Evolutionary conservation across 2,329 filamentous ascomycete species (phyloP), one percentile per base, ranked within the genome.

Genomic region (Aspergillus niger): DNA sequence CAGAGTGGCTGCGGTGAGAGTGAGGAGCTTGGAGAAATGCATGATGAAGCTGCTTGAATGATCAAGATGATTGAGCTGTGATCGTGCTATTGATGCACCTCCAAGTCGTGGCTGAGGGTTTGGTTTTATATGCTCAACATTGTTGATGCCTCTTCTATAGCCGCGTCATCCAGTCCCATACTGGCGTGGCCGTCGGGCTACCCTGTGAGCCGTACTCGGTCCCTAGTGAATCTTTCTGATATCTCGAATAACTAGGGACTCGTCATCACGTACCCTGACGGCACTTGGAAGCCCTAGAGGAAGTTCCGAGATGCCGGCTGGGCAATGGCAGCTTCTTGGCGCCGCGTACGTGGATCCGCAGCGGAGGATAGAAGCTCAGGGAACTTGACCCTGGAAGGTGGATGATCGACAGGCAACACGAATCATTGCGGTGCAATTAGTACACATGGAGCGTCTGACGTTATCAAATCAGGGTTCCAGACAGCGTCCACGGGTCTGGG

Each of bases 11-110:
- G 72, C 73, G 39, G 65, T 70, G 15, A 76, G 60, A 48, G 70
- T 63, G 20, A 77, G 65, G 41, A 74, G 49, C 47, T 73, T 71
- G 47, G 68, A 68, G 43, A 74, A 63, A 47, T 68, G 70, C 70
- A 74, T 67, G 4, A 20, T 58, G 36, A 30, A 13, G 38, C 32
- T 36, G 11, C 11, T 5, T 15, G 11, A 6, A 0, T 10, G 3
- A 39, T 41, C 52, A 5, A 39, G 32, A n/a, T 32, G n/a, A 51
- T 26, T 11, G 17, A 7, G 11, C 28, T 48, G 32, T 2, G 17
- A 43, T 17, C 24, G 22, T 41, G 15, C 17, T 30, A n/a, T n/a
- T 49, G 3, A 7, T 50, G n/a, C 3, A 5, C 7, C 17, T 30
- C 22, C 36, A 5, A 39, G 13, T 32, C 24, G 5, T 13, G 41